Percentiles rank a stretch among this genome's conserved stretches.
phyloP scores from a whole-genome alignment of 768 basidiomycete species.

The Auricularia heimuer region DNA sequence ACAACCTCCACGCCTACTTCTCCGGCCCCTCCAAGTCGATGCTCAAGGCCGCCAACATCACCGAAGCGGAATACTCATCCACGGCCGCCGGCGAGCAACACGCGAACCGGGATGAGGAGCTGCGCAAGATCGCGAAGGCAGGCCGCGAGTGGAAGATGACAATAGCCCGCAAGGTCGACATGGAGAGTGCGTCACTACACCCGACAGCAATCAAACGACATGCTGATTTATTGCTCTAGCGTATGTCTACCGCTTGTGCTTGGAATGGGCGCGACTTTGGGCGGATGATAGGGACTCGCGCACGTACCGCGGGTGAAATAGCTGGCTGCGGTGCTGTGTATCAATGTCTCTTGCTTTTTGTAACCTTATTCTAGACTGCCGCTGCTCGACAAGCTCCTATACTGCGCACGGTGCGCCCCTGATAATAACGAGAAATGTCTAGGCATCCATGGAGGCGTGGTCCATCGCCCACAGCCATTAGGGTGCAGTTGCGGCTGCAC shows the following conservation, averaged over 20 bases:
- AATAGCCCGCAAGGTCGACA: slow-evolving; percentile 73
- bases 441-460: too few species aligned
- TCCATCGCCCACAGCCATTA: too few species aligned
- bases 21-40: slow-evolving; percentile 66
- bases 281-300: slow-evolving; percentile 70
- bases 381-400: too few species aligned
- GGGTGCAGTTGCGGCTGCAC: background rate
- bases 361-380: background rate
- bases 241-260: slow-evolving; percentile 77
- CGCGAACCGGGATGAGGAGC: slow-evolving; percentile 56
- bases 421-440: too few species aligned
- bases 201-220: background rate
- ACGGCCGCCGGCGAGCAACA: slow-evolving; percentile 26
- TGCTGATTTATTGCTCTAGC: slow-evolving; percentile 22
- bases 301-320: slow-evolving; percentile 1
- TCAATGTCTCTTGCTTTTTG: background rate
- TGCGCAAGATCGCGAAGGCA: slow-evolving; percentile 77
- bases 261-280: slow-evolving; percentile 82
- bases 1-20: slow-evolving; percentile 90
- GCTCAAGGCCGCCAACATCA: slow-evolving; percentile 43
- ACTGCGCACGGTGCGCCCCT: too few species aligned
- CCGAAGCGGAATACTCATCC: slow-evolving; percentile 18
- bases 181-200: slow-evolving; percentile 62
- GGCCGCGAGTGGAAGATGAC: slow-evolving; percentile 91
- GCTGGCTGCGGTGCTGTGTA: background rate